Evolutionary conservation across 2,329 filamentous ascomycete species (phyloP).

Genomic region (Ceratocystis cacaofunesta): DNA sequence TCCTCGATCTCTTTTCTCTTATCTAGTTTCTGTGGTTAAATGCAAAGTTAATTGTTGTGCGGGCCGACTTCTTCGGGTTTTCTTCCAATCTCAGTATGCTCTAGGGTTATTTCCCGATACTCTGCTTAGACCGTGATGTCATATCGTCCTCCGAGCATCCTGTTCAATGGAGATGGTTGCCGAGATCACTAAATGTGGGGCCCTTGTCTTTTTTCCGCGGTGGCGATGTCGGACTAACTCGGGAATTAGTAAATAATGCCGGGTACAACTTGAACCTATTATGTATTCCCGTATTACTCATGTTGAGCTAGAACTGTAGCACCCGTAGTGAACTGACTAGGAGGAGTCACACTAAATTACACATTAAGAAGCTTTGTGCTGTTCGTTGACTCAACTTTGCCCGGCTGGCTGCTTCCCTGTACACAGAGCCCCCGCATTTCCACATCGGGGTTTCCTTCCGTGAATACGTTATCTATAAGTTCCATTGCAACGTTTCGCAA

Average conservation of each 20-base stretch:
- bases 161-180: not conserved
- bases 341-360: too few relatives aligned
- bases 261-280: not conserved
- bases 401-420: too few relatives aligned
- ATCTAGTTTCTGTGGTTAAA: conserved; percentile 3
- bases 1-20: not conserved
- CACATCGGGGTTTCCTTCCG: too few relatives aligned
- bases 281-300: not conserved
- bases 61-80: not conserved
- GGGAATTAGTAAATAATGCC: not conserved
- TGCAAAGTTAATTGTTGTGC: not conserved
- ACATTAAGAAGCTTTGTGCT: too few relatives aligned
- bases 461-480: too few relatives aligned
- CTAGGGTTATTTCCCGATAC: not conserved
- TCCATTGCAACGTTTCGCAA: too few relatives aligned
- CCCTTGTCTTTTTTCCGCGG: not conserved
- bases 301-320: not conserved
- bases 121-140: not conserved
- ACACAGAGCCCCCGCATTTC: too few relatives aligned
- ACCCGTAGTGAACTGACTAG: too few relatives aligned
- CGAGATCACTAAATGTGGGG: not conserved
- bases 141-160: not conserved
- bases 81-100: not conserved
- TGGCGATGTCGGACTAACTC: not conserved
- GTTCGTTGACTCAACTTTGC: too few relatives aligned